These are phyloP conservation scores for Malus hybrid DNA, from an alignment of 331 rosid species.

Conservation along the genomic window DNA sequence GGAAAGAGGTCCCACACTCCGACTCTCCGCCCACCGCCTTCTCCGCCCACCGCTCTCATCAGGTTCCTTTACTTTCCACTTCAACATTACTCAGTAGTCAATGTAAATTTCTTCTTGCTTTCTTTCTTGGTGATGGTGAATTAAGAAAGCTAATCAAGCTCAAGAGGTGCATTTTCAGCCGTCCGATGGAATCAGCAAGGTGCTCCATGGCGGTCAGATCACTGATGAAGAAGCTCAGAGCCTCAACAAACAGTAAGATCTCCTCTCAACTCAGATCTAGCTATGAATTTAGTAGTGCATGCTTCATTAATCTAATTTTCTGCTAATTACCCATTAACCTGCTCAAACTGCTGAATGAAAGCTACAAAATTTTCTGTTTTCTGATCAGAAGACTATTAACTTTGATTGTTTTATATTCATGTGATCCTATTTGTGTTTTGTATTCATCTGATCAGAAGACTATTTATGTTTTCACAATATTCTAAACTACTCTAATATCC, in stretches of 20 bases:
- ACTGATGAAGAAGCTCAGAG: slow-evolving; percentile 62
- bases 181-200: slow-evolving; percentile 60
- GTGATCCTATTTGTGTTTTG: not conserved
- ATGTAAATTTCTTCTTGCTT: not conserved
- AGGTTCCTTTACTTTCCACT: slow-evolving; percentile 29
- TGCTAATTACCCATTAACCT: not conserved
- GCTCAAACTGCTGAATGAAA: not conserved
- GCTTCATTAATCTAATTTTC: not conserved
- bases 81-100: not conserved
- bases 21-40: slow-evolving; percentile 21
- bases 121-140: not conserved
- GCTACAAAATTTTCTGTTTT: not conserved
- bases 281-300: not conserved
- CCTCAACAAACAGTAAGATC: slow-evolving; percentile 51
- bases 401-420: not conserved
- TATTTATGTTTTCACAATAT: no score
- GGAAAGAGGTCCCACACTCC: slow-evolving; percentile 55
- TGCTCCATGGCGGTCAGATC: slow-evolving; percentile 60
- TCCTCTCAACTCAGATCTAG: not conserved
- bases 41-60: slow-evolving; percentile 49
- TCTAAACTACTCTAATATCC: not conserved
- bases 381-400: not conserved
- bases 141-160: not conserved
- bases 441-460: no score
- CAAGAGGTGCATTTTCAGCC: slow-evolving; percentile 40